phyloP scores from a whole-genome alignment of 352 stramenopile species.

The Blastocystis sp. region DNA sequence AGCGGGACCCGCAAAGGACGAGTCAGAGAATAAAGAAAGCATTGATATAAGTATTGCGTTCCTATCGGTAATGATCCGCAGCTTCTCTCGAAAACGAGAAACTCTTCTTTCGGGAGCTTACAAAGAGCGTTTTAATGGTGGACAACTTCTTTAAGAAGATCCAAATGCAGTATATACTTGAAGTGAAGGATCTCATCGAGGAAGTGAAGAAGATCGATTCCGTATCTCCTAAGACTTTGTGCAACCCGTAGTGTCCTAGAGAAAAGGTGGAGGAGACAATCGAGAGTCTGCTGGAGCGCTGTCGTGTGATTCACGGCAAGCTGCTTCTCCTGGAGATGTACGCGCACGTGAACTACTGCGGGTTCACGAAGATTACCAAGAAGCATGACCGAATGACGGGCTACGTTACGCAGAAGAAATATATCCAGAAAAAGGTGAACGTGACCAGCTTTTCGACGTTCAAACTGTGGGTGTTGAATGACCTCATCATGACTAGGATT shows the following conservation, averaged over 20 bases:
- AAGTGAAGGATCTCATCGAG: constrained; percentile 56
- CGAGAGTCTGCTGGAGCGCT: constrained; percentile 39
- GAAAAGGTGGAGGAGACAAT: constrained; percentile 43
- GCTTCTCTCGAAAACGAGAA: constrained; percentile 67
- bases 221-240: not conserved
- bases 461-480: constrained; percentile 3
- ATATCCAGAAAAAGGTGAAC: constrained; percentile 68
- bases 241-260: constrained; percentile 49
- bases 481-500: constrained; percentile 20
- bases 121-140: constrained; percentile 51
- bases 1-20: constrained; percentile 15
- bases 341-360: constrained; percentile 68
- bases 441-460: constrained; percentile 57
- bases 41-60: constrained; percentile 61
- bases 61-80: not conserved
- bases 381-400: constrained; percentile 64
- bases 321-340: constrained; percentile 68
- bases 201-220: constrained; percentile 56
- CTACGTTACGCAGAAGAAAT: constrained; percentile 67
- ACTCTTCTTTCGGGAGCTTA: constrained; percentile 63
- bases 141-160: constrained; percentile 67
- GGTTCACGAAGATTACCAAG: constrained; percentile 67
- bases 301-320: constrained; percentile 52
- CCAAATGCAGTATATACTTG: constrained; percentile 62
- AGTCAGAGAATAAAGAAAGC: not conserved